Base-by-base conservation (phyloP, 1,284 basidiomycete genomes). In the Tylopilus sp. region DNA sequence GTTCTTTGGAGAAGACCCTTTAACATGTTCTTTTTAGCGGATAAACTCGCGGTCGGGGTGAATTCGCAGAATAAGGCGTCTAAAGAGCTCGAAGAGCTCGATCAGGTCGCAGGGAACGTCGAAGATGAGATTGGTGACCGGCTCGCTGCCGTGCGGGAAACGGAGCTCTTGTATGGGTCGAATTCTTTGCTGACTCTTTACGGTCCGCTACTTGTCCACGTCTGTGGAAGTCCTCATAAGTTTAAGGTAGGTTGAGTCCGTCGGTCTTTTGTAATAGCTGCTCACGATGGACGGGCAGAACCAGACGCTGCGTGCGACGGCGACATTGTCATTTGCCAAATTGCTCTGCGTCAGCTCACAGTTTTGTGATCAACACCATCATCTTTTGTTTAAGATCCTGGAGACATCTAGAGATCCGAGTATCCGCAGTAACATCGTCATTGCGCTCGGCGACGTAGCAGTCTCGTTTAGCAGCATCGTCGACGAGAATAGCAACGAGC, bases 41-140 rank as follows among this genome's bases (percentile, higher is more conserved):
- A 84, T 48, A 86, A 85, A 57, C 66, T 72, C 11, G 74, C 70
- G 1, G 71, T 66, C n/a, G 69, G 68, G 13, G 66, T 63, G 3
- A 66, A 63, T 51, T 64, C 69, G 25, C 56, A 64, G 8, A 62
- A 68, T 52, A 67, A 67, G 40, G 58, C 60, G 41, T 59, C 72
- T 11, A 92, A 92, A 63, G 86, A 89, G 31, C 78, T 73, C 13
- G 93, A 96, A 59, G 94, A 98, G 63, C 81, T 99, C 0, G 96
- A 99, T 56, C 94, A 97, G 60, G 96, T 99, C 2, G 92, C 91
- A 1, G 96, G 97, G 4, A 97, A 96, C 59, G 95, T 94, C 18
- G 96, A 99, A 67, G 96, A 99, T 66, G 96, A 99, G 63, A 96
- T 98, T 58, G 96, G 94, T 15, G 97, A 99, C 52, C 79, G 88